Evolutionary conservation across 2,329 filamentous ascomycete species (phyloP), one percentile per base, ranked within the genome.

Genomic region (Pseudodiploospora longispora): DNA sequence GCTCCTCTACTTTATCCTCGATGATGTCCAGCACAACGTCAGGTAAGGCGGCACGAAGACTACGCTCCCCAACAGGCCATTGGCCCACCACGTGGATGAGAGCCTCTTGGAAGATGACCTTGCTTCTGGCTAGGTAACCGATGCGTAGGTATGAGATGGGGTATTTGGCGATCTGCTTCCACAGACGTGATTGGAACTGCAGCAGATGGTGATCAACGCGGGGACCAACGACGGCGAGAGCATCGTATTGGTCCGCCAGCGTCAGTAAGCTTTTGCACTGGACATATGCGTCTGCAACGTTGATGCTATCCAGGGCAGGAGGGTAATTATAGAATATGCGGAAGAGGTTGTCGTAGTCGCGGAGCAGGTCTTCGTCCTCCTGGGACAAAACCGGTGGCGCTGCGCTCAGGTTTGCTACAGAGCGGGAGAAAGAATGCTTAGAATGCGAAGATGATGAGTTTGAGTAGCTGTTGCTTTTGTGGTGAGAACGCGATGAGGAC

Each of bases 121-220:
- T 85, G 56, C 83, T 90, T 37, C 87, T 81, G 6, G 89, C 84
- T 36, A 95, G 75, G 57, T 89, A 95, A 33, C 89, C 90, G 1
- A 97, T 76, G 46, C 90, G 90, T 39, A 96, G 77, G 59, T 96
- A 97, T 47, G 83, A 89, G 39, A 93, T 87, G 9, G 91, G 90
- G 59, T 96, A 96, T 65, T 95, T 96, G 42, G 90, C 89, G 50
- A 96, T 94, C 65, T 96, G 91, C 64, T 93, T 95, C 84, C 90
- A 96, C 3, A 97, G 75, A 2, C 88, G 79, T 27, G 85, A 86
- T 56, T 93, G 88, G 62, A 96, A 97, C 55, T 93, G 87, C 10
- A 97, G 72, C 10, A 97, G 74, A 62, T 97, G 91, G 67, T 97
- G 90, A 64, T 96, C 91, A 37, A 96, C 86, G 33, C 91, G 80